These are phyloP conservation scores for Neofusicoccum cordaticola DNA, from an alignment of 2,329 filamentous ascomycete species.

Conservation along the genomic window DNA sequence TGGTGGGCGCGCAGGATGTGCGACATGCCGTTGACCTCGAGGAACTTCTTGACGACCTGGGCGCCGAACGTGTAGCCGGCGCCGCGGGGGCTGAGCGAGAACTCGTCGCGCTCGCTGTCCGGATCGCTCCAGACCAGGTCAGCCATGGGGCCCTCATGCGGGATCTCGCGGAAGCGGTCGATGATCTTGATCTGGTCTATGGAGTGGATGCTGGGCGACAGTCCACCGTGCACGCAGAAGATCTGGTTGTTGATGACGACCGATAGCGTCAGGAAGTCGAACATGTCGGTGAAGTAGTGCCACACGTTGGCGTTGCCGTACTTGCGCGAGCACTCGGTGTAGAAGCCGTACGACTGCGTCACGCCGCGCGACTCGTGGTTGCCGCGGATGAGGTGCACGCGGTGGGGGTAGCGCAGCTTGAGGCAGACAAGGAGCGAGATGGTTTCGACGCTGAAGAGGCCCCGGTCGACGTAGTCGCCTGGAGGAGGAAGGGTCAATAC, in stretches of 20 bases:
- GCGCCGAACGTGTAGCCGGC: constrained; percentile 97
- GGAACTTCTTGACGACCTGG: constrained; percentile 96
- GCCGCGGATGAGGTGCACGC: constrained; percentile 92
- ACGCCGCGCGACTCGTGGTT: constrained; percentile 98
- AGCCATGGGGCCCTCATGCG: constrained; percentile 99
- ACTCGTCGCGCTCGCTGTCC: constrained; percentile 95
- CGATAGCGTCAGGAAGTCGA: constrained; percentile 93
- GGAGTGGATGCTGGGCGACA: constrained; percentile 74
- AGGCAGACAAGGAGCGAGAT: constrained; percentile 97
- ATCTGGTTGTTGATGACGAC: constrained; percentile 99
- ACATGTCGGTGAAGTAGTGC: constrained; percentile 99
- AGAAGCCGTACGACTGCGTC: constrained; percentile 98
- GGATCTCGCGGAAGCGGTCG: constrained; percentile 96
- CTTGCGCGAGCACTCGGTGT: constrained; percentile 95
- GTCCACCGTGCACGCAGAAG: constrained; percentile 94
- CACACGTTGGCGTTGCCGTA: constrained; percentile 98
- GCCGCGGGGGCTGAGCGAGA: constrained; percentile 86
- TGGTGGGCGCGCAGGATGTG: constrained; percentile 98
- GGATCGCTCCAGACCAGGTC: constrained; percentile 98
- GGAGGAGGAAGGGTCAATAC: constrained; percentile 10
- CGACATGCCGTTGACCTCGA: constrained; percentile 95
- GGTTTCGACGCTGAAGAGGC: constrained; percentile 97
- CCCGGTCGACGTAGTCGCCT: constrained; percentile 98
- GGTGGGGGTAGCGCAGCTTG: constrained; percentile 92
- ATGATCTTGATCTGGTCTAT: constrained; percentile 99